phyloP scores from a whole-genome alignment of 1,139 yeast species.

The Lodderomyces pseudojiufengensis region DNA sequence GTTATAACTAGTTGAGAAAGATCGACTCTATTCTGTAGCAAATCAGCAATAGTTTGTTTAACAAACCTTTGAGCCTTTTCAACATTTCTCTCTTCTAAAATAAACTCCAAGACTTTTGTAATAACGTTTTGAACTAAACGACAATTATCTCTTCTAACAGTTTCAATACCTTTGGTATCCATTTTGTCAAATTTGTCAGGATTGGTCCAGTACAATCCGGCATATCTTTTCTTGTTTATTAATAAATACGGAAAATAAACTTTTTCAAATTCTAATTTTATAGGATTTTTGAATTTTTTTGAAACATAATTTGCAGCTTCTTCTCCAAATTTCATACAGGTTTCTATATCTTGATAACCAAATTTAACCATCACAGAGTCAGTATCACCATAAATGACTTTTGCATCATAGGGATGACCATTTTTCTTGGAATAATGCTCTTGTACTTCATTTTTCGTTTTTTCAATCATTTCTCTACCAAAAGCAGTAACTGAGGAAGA shows the following conservation, averaged over 20 bases:
- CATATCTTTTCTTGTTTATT: conserved; percentile 94
- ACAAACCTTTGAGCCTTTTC: conserved; percentile 81
- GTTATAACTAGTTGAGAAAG: conserved; percentile 92
- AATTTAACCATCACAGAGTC: conserved; percentile 99
- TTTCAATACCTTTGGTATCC: conserved; percentile 98
- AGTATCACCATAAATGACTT: conserved; percentile 96
- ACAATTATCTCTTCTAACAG: conserved; percentile 97
- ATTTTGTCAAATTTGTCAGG: conserved; percentile 89
- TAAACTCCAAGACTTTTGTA: conserved; percentile 82
- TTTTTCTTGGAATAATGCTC: conserved; percentile 70
- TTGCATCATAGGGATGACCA: conserved; percentile 79
- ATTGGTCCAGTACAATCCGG: conserved; percentile 94
- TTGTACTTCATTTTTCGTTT: conserved; percentile 84
- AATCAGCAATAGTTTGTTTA: conserved; percentile 82
- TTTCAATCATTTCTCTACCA: conserved; percentile 96
- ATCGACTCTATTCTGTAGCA: conserved; percentile 87
- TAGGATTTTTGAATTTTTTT: conserved; percentile 73
- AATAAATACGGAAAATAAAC: conserved; percentile 92
- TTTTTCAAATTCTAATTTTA: conserved; percentile 93
- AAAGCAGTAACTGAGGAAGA: conserved; percentile 94
- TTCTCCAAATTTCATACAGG: conserved; percentile 88
- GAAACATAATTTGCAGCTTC: conserved; percentile 93
- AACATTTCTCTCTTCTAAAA: conserved; percentile 88
- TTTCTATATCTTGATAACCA: conserved; percentile 76
- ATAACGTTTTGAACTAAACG: conserved; percentile 91